Evolutionary conservation across 2,329 filamentous ascomycete genomes (phyloP).

Genomic region (Colletotrichum aenigma): DNA sequence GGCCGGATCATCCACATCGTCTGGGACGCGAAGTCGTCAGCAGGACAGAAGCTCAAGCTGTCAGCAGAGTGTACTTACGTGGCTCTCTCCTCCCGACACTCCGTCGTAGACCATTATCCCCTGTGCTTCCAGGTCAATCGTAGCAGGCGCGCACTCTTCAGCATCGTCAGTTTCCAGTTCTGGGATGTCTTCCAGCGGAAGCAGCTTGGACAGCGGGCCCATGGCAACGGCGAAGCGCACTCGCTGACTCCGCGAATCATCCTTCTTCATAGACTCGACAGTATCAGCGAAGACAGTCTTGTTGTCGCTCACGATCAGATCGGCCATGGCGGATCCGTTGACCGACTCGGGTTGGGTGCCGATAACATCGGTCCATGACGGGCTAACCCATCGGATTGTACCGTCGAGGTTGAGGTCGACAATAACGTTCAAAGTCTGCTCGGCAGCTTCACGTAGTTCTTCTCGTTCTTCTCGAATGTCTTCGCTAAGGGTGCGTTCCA

Average conservation of each 20-base stretch:
- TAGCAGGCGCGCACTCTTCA: slow-evolving; percentile 45
- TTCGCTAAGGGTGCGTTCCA: slow-evolving; percentile 77
- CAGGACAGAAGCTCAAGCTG: not conserved
- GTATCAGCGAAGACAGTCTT: slow-evolving; percentile 81
- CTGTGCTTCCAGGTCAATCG: slow-evolving; percentile 88
- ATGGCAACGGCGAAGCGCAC: slow-evolving; percentile 79
- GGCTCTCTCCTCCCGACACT: slow-evolving; percentile 83
- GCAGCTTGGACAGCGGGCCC: slow-evolving; percentile 71
- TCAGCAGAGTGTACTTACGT: slow-evolving; percentile 64
- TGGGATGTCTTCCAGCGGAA: slow-evolving; percentile 46
- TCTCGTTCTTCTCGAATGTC: slow-evolving; percentile 93
- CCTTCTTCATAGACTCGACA: slow-evolving; percentile 86
- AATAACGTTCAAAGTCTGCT: slow-evolving; percentile 96
- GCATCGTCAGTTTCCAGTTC: slow-evolving; percentile 42
- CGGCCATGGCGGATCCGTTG: slow-evolving; percentile 77
- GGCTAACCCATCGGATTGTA: slow-evolving; percentile 92
- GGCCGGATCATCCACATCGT: slow-evolving; percentile 99
- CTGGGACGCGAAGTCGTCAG: slow-evolving; percentile 45
- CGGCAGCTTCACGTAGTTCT: slow-evolving; percentile 92
- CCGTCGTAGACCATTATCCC: slow-evolving; percentile 98
- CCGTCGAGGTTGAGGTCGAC: slow-evolving; percentile 91
- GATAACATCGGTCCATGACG: slow-evolving; percentile 93
- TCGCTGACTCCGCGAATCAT: slow-evolving; percentile 91
- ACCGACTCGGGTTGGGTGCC: slow-evolving; percentile 77
- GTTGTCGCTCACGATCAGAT: slow-evolving; percentile 80